A percentile compares a stretch with the other conserved stretches of the same genome.
Conservation (phyloP, 192 early-diverging fungal genomes). For the Entomortierella parvispora region DNA sequence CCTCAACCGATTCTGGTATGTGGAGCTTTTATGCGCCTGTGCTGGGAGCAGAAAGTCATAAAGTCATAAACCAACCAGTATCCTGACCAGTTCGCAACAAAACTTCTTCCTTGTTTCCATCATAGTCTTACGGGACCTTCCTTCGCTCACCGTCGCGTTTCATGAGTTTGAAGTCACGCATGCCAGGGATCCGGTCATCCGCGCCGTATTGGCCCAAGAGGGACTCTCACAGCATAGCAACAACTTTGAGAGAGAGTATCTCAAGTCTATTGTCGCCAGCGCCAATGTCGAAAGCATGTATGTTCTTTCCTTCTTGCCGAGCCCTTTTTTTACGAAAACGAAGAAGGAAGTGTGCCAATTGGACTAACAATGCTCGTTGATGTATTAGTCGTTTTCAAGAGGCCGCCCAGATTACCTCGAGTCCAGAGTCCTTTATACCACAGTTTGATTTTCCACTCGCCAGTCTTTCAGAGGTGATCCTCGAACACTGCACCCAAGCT, state of each 20-base stretch:
- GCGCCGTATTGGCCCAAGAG: not conserved
- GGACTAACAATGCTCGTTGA: too few relatives aligned
- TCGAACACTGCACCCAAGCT: conserved; percentile 9
- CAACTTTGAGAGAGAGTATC: conserved; percentile 20
- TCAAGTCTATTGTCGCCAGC: conserved; percentile 14
- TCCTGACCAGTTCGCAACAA: too few relatives aligned
- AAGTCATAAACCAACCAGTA: not conserved
- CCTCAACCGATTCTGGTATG: conserved; percentile 31
- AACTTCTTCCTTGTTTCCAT: too few relatives aligned
- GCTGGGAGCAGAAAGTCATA: too few relatives aligned
- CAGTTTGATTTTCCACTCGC: conserved; percentile 7
- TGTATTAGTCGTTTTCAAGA: conserved; percentile 20
- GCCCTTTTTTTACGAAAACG: not conserved
- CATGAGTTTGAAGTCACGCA: conserved; percentile 23
- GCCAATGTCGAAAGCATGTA: conserved; percentile 29
- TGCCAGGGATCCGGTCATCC: not conserved
- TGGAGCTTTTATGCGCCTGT: not conserved
- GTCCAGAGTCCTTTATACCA: not conserved
- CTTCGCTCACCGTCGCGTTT: conserved; percentile 22
- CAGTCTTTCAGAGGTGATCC: conserved; percentile 10
- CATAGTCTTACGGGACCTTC: conserved; percentile 33
- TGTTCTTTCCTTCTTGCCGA: not conserved
- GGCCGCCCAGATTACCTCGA: conserved; percentile 16
- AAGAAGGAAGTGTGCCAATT: too few relatives aligned
- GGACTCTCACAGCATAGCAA: not conserved